A percentile compares a stretch with the other conserved stretches of the same genome.
These are phyloP conservation scores for Astragalus membranaceus DNA, from an alignment of 306 rosid genomes.

Conservation along the genomic window DNA sequence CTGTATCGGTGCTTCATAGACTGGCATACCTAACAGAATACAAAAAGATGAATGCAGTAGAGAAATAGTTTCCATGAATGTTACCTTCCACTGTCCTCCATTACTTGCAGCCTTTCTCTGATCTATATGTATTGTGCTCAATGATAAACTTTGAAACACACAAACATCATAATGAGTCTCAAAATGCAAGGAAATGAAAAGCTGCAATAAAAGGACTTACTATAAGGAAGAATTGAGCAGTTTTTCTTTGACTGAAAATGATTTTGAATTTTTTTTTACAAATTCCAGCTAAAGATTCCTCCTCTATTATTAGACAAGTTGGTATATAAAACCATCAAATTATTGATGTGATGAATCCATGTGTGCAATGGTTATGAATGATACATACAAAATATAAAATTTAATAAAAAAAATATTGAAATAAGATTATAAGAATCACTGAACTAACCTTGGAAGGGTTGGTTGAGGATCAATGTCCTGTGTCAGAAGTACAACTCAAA, in stretches of 20 bases:
- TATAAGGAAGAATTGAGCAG: neutral
- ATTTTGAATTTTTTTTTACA: neutral
- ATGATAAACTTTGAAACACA: slow-evolving; percentile 4
- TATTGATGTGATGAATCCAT: neutral
- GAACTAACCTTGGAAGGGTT: slow-evolving; percentile 24
- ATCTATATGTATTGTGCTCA: neutral
- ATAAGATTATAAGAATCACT: neutral
- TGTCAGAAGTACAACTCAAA: neutral
- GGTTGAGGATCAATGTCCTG: neutral
- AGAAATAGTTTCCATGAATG: neutral
- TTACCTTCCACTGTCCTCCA: slow-evolving; percentile 54
- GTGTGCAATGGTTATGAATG: neutral
- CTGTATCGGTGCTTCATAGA: neutral
- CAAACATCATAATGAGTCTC: slow-evolving; percentile 18
- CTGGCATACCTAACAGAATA: neutral
- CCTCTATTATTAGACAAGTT: neutral
- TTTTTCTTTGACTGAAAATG: neutral
- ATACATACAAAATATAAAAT: neutral
- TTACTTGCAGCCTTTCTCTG: slow-evolving; percentile 9
- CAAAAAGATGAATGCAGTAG: neutral
- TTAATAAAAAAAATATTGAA: neutral
- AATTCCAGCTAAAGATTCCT: neutral
- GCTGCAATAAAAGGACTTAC: neutral
- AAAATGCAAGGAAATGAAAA: neutral
- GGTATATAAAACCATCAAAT: neutral